A percentile compares a stretch with the other conserved stretches of the same genome.
Conservation (phyloP, 768 basidiomycete species). For the Leccinum obscurum region DNA sequence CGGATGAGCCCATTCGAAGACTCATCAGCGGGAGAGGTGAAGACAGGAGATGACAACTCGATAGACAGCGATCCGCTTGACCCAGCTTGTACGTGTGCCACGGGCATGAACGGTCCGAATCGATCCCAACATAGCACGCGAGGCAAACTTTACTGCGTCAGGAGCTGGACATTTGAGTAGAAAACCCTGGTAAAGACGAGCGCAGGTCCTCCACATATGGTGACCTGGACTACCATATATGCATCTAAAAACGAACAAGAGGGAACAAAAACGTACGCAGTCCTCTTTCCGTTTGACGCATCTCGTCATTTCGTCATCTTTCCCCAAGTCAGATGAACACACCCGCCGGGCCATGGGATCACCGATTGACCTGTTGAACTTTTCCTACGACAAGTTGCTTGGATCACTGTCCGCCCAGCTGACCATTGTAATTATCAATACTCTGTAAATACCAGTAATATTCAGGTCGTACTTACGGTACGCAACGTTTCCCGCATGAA, state of each 20-base stretch:
- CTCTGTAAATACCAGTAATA: no score
- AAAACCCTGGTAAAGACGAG: neutral
- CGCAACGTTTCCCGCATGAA: neutral
- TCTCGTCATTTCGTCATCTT: no score
- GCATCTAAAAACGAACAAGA: neutral
- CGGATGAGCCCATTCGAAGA: no score
- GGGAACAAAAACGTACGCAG: neutral
- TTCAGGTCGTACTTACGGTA: neutral
- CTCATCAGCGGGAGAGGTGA: no score
- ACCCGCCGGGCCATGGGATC: neutral
- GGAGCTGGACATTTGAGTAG: no score
- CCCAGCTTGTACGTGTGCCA: neutral
- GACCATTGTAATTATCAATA: neutral
- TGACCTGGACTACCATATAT: neutral
- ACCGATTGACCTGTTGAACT: neutral
- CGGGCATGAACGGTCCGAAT: neutral
- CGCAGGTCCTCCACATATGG: neutral
- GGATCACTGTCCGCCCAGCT: neutral
- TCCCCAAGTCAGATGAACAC: no score
- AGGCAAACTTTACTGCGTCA: neutral
- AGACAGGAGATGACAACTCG: no score
- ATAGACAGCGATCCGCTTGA: neutral
- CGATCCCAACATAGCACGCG: neutral
- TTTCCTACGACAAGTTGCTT: neutral
- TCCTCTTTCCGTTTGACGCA: neutral